A percentile compares a stretch with the other conserved stretches of the same genome.
These are phyloP conservation scores for Daedaleopsis nitida DNA, from an alignment of 768 basidiomycete genomes.

Conservation along the genomic window DNA sequence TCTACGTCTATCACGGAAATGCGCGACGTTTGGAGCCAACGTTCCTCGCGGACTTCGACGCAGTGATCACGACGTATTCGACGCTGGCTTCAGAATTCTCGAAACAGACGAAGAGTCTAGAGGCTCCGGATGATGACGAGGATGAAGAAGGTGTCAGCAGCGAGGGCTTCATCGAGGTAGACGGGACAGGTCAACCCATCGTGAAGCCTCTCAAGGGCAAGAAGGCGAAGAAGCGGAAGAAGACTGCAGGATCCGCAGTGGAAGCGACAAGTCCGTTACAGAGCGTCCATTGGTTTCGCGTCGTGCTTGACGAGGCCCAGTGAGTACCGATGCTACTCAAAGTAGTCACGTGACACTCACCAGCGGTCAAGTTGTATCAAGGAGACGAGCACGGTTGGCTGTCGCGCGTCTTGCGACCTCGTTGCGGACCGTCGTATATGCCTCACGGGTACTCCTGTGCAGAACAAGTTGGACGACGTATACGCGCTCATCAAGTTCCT, in stretches of 20 bases:
- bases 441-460: constrained; percentile 97
- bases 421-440: constrained; percentile 91
- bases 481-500: constrained; percentile 97
- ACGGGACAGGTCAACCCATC: constrained; percentile 67
- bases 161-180: constrained; percentile 61
- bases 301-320: constrained; percentile 95
- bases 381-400: constrained; percentile 91
- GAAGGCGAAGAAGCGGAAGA: constrained; percentile 71
- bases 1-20: constrained; percentile 97
- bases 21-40: constrained; percentile 82
- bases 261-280: constrained; percentile 82
- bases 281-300: constrained; percentile 94
- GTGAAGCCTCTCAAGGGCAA: constrained; percentile 63
- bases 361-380: constrained; percentile 82
- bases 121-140: constrained; percentile 60
- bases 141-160: constrained; percentile 66
- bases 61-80: constrained; percentile 96
- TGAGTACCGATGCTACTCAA: constrained; percentile 45
- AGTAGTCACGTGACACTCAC: background rate
- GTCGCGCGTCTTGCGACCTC: constrained; percentile 93
- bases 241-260: constrained; percentile 35
- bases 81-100: constrained; percentile 95
- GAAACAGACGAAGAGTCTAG: constrained; percentile 74
- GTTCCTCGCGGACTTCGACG: constrained; percentile 91
- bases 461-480: constrained; percentile 98